Percentiles rank a stretch among this genome's conserved stretches.
These are phyloP conservation scores for Pascua sp. DNA, from an alignment of 1,284 basidiomycete genomes.

Conservation along the genomic window DNA sequence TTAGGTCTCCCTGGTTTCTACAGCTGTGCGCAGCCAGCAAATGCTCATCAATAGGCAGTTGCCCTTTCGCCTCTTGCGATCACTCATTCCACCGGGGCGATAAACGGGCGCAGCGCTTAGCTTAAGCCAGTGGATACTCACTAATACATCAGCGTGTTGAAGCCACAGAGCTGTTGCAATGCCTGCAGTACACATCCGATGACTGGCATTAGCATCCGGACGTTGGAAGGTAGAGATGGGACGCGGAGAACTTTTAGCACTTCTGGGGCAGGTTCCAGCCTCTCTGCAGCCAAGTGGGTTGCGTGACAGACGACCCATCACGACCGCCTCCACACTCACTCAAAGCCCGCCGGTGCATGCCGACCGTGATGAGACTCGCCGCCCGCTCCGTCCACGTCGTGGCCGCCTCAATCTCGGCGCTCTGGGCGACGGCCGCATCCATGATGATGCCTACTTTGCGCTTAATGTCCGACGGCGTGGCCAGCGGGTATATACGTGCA, in stretches of 20 bases:
- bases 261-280: no score
- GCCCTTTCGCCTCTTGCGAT: no score
- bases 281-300: no score
- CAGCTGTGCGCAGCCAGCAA: no score
- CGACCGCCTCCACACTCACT: conserved; percentile 52
- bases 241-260: not conserved
- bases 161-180: conserved; percentile 75
- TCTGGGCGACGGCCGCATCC: conserved; percentile 58
- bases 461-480: conserved; percentile 62
- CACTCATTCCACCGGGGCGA: no score
- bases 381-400: conserved; percentile 62
- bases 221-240: not conserved
- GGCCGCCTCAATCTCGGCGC: conserved; percentile 56
- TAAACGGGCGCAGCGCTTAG: no score
- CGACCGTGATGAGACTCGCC: conserved; percentile 57
- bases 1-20: conserved; percentile 26
- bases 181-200: conserved; percentile 75
- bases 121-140: no score
- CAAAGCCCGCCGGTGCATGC: conserved; percentile 65
- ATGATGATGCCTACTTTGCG: conserved; percentile 61
- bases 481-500: conserved; percentile 63
- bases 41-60: no score
- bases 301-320: no score
- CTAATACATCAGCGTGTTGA: conserved; percentile 66
- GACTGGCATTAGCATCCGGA: conserved; percentile 49